Evolutionary conservation across 768 basidiomycete genomes (phyloP), one percentile per base, ranked within the genome.

Genomic region (Mycena albidolilacea): DNA sequence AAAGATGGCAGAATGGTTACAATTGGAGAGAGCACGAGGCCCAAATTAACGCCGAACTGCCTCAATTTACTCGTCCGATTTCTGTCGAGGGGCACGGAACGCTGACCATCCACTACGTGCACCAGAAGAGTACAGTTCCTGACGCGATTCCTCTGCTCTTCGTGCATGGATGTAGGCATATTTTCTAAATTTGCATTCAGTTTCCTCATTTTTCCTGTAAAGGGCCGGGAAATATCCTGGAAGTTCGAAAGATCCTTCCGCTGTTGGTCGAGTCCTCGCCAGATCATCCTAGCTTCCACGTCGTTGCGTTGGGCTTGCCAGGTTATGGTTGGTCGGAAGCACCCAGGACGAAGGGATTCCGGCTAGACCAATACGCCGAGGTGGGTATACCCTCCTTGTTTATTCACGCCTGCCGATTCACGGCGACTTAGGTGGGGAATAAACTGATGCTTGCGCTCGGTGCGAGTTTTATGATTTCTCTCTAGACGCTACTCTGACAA

Each of bases 171-270:
- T 92, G 90, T 84, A 66, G 60, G 82, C 78, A 3, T 15, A 63
- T 23, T 64, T 64, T 17, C 37, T 39, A 4, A 21, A 23, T 61
- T 35, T 14, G 11, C 17, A 2, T 11, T 17, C 5, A 5, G 15
- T 9, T 30, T 2, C 3, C 8, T 38, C 7, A 50, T 50, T 10
- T 43, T 43, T 43, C n/a, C 11, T 46, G 58, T n/a, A 14, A 69
- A 90, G 90, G 92, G 91, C 90, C 91, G 0, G 91, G 91, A 65
- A 84, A 87, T 66, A 90, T 91, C 77, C 67, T 87, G 23, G 90
- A 92, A 80, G 87, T 86, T 9, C 78, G 82, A 52, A 92, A 91
- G 81, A 81, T 92, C 6, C 79, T 93, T 0, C 88, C 90, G 3
- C 77, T 90, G 6, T 80, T 93, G 71, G 82, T 86, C 0, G 79